Conservation (phyloP, 2,329 filamentous ascomycete species). For the Botrytis fabae region DNA sequence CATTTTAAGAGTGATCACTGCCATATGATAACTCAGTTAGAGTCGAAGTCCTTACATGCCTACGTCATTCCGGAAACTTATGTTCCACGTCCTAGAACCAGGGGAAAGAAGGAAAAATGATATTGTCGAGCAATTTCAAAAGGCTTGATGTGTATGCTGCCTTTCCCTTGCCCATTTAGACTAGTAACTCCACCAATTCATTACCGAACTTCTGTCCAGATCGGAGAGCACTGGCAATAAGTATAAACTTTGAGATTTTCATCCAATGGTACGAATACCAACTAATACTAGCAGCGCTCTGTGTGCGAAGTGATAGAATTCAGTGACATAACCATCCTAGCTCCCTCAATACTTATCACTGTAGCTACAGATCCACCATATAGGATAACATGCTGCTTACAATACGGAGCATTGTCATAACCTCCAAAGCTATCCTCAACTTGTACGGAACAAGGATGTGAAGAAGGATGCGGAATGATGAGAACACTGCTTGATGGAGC, state of each 20-base stretch:
- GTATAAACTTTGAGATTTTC: neutral
- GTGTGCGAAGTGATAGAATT: neutral
- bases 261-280: neutral
- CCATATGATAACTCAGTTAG: neutral
- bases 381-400: neutral
- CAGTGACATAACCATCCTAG: neutral
- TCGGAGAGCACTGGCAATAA: neutral
- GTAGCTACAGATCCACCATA: neutral
- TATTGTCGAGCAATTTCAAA: neutral
- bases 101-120: neutral
- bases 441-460: neutral
- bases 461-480: rapidly evolving
- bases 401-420: neutral
- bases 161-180: neutral
- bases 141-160: neutral
- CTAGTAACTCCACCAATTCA: neutral
- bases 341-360: neutral
- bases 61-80: neutral
- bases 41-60: neutral
- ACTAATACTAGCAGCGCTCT: neutral
- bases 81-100: neutral
- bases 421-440: rapidly evolving
- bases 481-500: neutral
- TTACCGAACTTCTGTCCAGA: neutral
- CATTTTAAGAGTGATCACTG: neutral